Conservation (phyloP, 2,329 filamentous ascomycete species). For the Hypoxylon sp. region DNA sequence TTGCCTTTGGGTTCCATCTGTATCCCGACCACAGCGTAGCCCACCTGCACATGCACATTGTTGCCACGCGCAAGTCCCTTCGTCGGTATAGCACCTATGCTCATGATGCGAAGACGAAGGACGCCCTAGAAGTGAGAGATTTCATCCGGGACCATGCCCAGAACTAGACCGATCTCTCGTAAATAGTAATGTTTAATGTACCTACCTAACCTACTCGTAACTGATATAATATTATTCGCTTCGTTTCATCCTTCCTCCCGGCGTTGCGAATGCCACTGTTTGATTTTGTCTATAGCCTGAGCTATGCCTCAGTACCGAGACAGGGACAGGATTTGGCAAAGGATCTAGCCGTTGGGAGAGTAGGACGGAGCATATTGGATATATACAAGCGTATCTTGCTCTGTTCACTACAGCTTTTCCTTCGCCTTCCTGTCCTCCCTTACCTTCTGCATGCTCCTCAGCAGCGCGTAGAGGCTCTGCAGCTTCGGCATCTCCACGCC, state of each 20-base stretch:
- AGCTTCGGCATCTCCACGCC: slow-evolving; percentile 72
- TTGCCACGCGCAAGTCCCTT: slow-evolving; percentile 14
- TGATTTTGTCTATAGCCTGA: neutral
- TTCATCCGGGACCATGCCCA: slow-evolving; percentile 13
- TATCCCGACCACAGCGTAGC: slow-evolving; percentile 33
- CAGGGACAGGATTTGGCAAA: neutral
- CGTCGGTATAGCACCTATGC: slow-evolving; percentile 30
- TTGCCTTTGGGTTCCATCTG: slow-evolving; percentile 37
- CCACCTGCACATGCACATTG: slow-evolving; percentile 38
- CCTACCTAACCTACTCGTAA: neutral
- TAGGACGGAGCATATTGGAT: neutral
- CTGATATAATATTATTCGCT: neutral
- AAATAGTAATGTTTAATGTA: neutral
- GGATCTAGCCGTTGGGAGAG: neutral
- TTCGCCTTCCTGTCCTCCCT: slow-evolving; percentile 52
- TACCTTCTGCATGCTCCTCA: slow-evolving; percentile 67
- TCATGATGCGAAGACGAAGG: slow-evolving; percentile 38
- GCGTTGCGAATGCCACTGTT: too few relatives aligned
- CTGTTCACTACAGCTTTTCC: slow-evolving; percentile 47
- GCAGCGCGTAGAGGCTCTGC: slow-evolving; percentile 71
- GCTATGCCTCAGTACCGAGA: neutral
- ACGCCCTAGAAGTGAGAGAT: slow-evolving; percentile 33
- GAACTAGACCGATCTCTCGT: neutral
- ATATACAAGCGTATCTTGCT: neutral
- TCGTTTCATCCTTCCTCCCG: too few relatives aligned